Conservation (phyloP, 768 basidiomycete species). For the Dendrothele bispora region DNA sequence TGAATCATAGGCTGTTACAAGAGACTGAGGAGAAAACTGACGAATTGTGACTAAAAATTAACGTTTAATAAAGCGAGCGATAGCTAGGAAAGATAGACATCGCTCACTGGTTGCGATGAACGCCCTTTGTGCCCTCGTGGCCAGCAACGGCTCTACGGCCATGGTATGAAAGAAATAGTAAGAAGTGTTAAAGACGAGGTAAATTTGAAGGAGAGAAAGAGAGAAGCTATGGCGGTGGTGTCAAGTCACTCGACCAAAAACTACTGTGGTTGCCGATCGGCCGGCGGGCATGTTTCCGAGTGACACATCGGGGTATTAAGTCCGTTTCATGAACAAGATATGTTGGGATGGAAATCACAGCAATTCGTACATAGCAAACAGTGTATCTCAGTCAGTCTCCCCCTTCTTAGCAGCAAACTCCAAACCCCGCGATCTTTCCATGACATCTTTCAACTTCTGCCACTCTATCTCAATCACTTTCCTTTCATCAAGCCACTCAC, state of each 20-base stretch:
- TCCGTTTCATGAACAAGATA: too few relatives aligned
- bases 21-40: constrained; percentile 37
- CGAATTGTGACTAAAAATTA: constrained; percentile 52
- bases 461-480: constrained; percentile 68
- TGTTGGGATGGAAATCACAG: too few relatives aligned
- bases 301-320: too few relatives aligned
- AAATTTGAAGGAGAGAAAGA: constrained; percentile 9
- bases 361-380: not conserved
- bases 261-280: too few relatives aligned
- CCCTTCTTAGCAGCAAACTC: constrained; percentile 51
- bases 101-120: constrained; percentile 71
- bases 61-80: not conserved
- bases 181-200: constrained; percentile 6
- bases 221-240: not conserved
- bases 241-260: too few relatives aligned
- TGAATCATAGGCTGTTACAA: not conserved
- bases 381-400: constrained; percentile 41
- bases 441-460: constrained; percentile 68
- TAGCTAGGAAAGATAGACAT: too few relatives aligned
- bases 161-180: constrained; percentile 35
- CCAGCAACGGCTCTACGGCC: constrained; percentile 71
- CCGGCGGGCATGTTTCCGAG: too few relatives aligned
- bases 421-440: constrained; percentile 69
- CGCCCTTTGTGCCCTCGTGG: constrained; percentile 68
- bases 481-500: constrained; percentile 78